Conservation (phyloP, 2,329 filamentous ascomycete genomes). For the Metarhizium brunneum region DNA sequence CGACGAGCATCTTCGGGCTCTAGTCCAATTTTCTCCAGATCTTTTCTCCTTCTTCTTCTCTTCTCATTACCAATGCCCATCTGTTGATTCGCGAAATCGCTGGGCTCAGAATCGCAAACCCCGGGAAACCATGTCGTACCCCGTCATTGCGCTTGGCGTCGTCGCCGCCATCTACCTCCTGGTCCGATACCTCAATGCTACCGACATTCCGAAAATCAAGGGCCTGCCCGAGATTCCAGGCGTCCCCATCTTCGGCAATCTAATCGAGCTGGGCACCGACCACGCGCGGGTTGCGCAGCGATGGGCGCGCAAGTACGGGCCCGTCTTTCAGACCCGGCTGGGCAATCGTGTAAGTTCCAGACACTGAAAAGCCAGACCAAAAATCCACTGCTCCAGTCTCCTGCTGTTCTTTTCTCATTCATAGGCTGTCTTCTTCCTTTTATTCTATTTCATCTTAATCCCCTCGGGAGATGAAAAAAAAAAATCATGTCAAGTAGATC, state of each 20-base stretch:
- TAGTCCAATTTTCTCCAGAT: too few relatives aligned
- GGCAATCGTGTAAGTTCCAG: constrained; percentile 49
- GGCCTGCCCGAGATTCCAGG: constrained; percentile 52
- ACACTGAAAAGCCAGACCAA: background rate
- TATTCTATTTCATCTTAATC: too few relatives aligned
- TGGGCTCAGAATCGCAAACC: background rate
- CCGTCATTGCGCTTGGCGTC: constrained; percentile 10
- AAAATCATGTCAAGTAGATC: too few relatives aligned
- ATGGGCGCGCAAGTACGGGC: constrained; percentile 52
- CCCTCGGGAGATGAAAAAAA: too few relatives aligned
- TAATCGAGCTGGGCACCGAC: constrained; percentile 48
- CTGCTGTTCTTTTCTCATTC: too few relatives aligned
- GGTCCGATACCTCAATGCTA: constrained; percentile 29
- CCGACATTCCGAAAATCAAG: constrained; percentile 52
- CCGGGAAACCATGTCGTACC: constrained; percentile 9
- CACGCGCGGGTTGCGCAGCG: constrained; percentile 44
- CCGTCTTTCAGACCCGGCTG: constrained; percentile 57
- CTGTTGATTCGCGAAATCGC: too few relatives aligned
- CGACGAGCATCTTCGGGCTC: too few relatives aligned
- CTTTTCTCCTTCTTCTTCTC: too few relatives aligned
- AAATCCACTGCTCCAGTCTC: too few relatives aligned
- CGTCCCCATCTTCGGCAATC: constrained; percentile 53
- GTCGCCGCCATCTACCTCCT: constrained; percentile 13
- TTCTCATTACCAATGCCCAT: too few relatives aligned
- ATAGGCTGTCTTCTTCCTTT: background rate